These are phyloP conservation scores for Botrytis pseudocinerea DNA, from an alignment of 2,329 filamentous ascomycete species.

Conservation along the genomic window DNA sequence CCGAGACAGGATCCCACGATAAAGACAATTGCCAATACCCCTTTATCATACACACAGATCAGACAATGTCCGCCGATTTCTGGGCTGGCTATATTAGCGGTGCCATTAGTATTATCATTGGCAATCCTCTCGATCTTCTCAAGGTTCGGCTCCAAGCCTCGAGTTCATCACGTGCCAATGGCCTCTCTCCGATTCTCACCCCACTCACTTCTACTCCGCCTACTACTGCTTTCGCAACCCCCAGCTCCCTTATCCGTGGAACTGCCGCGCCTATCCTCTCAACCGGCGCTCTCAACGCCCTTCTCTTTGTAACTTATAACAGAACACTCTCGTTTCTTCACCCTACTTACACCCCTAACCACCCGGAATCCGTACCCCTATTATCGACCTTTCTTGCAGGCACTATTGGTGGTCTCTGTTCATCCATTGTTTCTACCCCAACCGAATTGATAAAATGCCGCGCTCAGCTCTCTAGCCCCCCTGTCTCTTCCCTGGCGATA, in stretches of 20 bases:
- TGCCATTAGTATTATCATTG: conserved; percentile 80
- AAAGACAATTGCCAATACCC: background rate
- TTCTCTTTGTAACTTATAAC: conserved; percentile 90
- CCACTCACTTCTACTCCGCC: conserved; percentile 28
- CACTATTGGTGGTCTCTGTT: conserved; percentile 77
- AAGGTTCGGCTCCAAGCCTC: conserved; percentile 78
- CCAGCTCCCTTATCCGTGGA: conserved; percentile 56
- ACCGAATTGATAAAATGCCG: conserved; percentile 91
- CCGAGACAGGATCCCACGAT: conserved; percentile 9
- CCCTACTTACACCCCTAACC: conserved; percentile 38
- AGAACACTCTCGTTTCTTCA: conserved; percentile 68
- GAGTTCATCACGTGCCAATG: conserved; percentile 38
- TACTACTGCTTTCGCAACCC: conserved; percentile 43
- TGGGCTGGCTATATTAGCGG: conserved; percentile 92
- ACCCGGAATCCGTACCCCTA: conserved; percentile 45
- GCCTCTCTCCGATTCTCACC: conserved; percentile 2
- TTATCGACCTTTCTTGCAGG: conserved; percentile 77
- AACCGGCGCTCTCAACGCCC: conserved; percentile 86
- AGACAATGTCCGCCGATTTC: conserved; percentile 65
- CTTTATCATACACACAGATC: background rate
- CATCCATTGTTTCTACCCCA: conserved; percentile 81
- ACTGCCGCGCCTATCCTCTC: conserved; percentile 83
- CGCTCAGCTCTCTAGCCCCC: conserved; percentile 63
- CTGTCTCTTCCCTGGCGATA: conserved; percentile 53
- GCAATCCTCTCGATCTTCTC: conserved; percentile 79